Conservation (phyloP, 2,329 filamentous ascomycete genomes). For the Botryotinia narcissicola region DNA sequence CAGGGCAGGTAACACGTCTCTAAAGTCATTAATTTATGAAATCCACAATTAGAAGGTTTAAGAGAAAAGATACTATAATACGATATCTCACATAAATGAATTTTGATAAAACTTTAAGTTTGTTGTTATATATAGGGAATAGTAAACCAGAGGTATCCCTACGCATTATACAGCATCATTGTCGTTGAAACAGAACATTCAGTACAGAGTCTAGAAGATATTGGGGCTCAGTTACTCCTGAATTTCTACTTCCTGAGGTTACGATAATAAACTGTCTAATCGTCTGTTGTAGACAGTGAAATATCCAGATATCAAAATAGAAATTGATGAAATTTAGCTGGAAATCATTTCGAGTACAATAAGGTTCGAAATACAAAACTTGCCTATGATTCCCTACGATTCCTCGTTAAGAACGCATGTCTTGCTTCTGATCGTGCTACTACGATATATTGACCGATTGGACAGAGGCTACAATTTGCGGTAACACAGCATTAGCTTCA, state of each 20-base stretch:
- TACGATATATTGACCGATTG: neutral
- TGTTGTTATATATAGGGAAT: neutral
- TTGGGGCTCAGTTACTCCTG: conserved; percentile 9
- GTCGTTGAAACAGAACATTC: neutral
- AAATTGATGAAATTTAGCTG: neutral
- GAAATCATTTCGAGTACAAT: neutral
- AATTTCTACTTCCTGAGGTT: neutral
- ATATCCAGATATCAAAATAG: neutral
- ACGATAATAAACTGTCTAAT: neutral
- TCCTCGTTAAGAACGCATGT: conserved; percentile 7
- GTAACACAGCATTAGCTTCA: conserved; percentile 20
- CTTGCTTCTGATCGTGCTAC: conserved; percentile 10
- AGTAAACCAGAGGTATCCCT: neutral
- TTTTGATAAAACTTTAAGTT: neutral
- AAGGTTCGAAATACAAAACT: neutral
- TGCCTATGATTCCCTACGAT: neutral
- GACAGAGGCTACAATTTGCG: conserved; percentile 1
- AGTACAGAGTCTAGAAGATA: neutral
- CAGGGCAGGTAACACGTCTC: conserved; percentile 1
- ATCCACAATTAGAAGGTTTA: neutral
- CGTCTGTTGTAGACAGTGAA: neutral
- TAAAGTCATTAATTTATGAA: conserved; percentile 4
- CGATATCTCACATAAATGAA: conserved; percentile 8
- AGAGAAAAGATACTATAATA: conserved; percentile 9
- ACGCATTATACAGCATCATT: neutral